Evolutionary conservation across 306 rosid species (phyloP).

Genomic region (Arachis stenosperma): DNA sequence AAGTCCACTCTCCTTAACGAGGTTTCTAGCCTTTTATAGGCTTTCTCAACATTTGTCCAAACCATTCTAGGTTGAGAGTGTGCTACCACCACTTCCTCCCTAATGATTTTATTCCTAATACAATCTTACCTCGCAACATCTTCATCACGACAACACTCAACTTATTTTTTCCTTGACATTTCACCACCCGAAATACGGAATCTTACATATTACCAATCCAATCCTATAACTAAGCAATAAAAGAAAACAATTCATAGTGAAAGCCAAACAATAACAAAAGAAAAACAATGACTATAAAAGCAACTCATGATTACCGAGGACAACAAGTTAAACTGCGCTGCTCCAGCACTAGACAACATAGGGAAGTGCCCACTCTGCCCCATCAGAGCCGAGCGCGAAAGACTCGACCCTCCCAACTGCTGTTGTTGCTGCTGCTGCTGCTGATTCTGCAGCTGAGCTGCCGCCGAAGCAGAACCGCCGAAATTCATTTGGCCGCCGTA

Average conservation of each 20-base stretch:
- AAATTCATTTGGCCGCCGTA: slow-evolving; percentile 78
- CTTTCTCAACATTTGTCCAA: no score
- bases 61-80: no score
- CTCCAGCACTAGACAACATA: slow-evolving; percentile 69
- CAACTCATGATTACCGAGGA: slow-evolving; percentile 64
- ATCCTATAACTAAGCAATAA: no score
- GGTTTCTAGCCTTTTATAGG: no score
- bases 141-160: no score
- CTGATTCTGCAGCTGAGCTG: slow-evolving; percentile 57
- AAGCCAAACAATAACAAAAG: background rate
- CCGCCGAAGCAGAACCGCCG: slow-evolving; percentile 58
- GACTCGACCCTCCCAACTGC: slow-evolving; percentile 60
- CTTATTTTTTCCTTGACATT: no score
- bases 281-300: background rate
- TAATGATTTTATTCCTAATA: no score
- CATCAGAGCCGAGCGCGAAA: slow-evolving; percentile 68
- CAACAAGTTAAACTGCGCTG: slow-evolving; percentile 68
- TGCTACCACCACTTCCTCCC: no score
- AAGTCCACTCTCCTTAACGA: no score
- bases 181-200: no score
- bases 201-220: no score
- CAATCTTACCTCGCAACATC: no score
- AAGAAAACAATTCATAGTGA: background rate
- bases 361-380: slow-evolving; percentile 85
- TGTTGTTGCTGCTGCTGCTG: slow-evolving; percentile 59